phyloP scores from a whole-genome alignment of 345 rosid genomes.

The rapeseed (Brassica napus) region DNA sequence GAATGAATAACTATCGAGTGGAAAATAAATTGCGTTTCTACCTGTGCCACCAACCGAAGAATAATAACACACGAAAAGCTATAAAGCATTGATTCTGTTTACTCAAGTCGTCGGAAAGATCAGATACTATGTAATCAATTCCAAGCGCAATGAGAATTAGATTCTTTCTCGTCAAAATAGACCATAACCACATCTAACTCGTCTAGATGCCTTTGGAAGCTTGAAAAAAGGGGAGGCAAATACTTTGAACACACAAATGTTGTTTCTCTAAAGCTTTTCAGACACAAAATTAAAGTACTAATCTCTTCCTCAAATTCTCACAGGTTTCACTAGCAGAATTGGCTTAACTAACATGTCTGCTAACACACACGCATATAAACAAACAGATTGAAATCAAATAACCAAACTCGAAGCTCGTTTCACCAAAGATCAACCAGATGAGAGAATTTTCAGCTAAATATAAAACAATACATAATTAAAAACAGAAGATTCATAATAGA shows the following conservation, averaged over 20 bases:
- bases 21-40: neutral
- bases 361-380: neutral
- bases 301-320: neutral
- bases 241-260: neutral
- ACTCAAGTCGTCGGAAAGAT: neutral
- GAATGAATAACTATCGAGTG: neutral
- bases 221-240: neutral
- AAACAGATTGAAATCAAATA: neutral
- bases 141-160: neutral
- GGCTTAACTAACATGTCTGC: neutral
- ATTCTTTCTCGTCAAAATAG: neutral
- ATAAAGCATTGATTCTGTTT: slow-evolving; percentile 11
- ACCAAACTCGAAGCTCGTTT: neutral
- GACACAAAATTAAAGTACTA: slow-evolving; percentile 5
- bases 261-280: neutral
- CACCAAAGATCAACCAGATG: neutral
- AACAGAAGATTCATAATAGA: slow-evolving; percentile 7
- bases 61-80: neutral
- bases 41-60: neutral
- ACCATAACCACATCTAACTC: neutral
- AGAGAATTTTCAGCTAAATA: neutral
- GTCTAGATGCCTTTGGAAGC: slow-evolving; percentile 1
- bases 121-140: neutral
- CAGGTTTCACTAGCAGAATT: neutral
- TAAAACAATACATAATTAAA: neutral